Evolutionary conservation across 176 grass and related monocot species (phyloP), one percentile per base, ranked within the genome.

Genomic region (Dactylis glomerata): DNA sequence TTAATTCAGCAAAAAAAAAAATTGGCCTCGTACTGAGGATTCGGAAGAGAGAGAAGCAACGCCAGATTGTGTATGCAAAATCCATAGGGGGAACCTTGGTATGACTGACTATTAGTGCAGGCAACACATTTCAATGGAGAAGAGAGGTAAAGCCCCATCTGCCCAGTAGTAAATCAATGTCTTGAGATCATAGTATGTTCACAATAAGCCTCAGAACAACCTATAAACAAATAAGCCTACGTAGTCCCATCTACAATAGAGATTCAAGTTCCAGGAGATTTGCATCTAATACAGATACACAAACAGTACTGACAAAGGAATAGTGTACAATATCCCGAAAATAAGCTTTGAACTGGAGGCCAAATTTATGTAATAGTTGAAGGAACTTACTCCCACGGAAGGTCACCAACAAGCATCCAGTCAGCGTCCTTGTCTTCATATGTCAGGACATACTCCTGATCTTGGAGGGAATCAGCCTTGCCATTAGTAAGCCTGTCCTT

Each of bases 341-440:
- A 3, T 44, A 58, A 72, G 42, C 10, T 22, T 26, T 28, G 10
- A 38, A 81, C 63, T 41, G 13, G n/a, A 3, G 4, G 0, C 31
- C 34, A 52, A 10, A 61, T 37, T 37, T 30, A 83, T 56, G 54
- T 28, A 22, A 70, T 3, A 79, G 36, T 59, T 14, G 41, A 81
- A 49, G 68, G 4, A 79, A 76, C 89, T 91, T 89, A 94, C 92
- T 89, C 84, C 92, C 92, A 94, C 10, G 92, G 92, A 85, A 94
- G 89, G 85, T 94, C 89, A 24, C 92, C 92, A 7, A 94, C 87
- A 69, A 94, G 92, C 92, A 94, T 94, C 92, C 92, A 94, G 69
- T 94, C 92, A 16, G 63, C 92, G 75, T 94, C 92, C 77, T 91
- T 94, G 56, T 94, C 92, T 73, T 94, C 92, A 3, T 94, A 94